A percentile compares a stretch with the other conserved stretches of the same genome.
Conservation (phyloP, 2,329 filamentous ascomycete genomes). For the Lachnellula hyalina region DNA sequence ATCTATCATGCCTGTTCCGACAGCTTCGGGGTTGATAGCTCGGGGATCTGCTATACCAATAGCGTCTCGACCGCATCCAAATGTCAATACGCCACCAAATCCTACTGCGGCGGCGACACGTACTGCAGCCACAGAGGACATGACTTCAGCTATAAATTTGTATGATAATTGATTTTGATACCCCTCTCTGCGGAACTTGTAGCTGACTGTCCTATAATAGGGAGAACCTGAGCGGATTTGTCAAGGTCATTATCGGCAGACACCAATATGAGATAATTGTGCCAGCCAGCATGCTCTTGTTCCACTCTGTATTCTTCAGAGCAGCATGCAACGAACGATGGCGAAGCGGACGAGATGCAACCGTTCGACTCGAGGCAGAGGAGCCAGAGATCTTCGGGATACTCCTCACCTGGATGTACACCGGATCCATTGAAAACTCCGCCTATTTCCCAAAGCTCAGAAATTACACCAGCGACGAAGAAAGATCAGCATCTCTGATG, state of each 20-base stretch:
- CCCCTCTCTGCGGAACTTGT: too few relatives aligned
- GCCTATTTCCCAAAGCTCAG: background rate
- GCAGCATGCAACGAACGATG: background rate
- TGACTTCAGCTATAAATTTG: too few relatives aligned
- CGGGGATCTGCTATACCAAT: too few relatives aligned
- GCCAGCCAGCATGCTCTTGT: background rate
- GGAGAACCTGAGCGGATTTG: too few relatives aligned
- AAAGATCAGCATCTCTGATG: background rate
- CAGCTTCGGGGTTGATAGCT: too few relatives aligned
- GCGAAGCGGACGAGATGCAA: background rate
- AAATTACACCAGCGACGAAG: background rate
- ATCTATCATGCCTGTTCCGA: too few relatives aligned
- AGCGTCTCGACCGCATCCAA: too few relatives aligned
- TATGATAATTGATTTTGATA: too few relatives aligned
- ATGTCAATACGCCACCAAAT: too few relatives aligned
- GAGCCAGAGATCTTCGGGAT: background rate
- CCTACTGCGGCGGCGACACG: too few relatives aligned
- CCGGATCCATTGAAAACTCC: background rate
- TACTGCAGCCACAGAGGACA: too few relatives aligned
- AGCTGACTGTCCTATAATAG: too few relatives aligned
- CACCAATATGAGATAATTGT: background rate
- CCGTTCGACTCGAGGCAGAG: background rate
- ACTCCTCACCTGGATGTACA: background rate
- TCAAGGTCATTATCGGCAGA: background rate
- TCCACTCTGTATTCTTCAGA: background rate